Evolutionary conservation across 495 filamentous ascomycete species (phyloP).

Genomic region (Pyrenopolyporus hunteri): DNA sequence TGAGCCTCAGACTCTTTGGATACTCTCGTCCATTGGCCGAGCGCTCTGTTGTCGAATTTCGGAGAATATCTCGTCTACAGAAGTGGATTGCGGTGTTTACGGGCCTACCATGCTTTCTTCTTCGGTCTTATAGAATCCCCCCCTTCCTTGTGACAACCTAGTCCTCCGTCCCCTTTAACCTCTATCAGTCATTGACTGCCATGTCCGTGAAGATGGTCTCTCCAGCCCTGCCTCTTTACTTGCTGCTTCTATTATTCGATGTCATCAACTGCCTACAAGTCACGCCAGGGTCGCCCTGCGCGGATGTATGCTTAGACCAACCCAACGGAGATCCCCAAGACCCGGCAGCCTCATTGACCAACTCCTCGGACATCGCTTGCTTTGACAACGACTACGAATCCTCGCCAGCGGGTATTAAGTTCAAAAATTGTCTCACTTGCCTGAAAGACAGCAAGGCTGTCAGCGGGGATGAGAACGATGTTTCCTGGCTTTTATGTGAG

Average conservation of each 20-base stretch:
- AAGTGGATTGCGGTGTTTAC: neutral
- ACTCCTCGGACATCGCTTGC: constrained; percentile 61
- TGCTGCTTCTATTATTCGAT: constrained; percentile 20
- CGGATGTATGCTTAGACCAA: constrained; percentile 52
- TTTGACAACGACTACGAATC: constrained; percentile 55
- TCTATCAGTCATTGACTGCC: neutral
- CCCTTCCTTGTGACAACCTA: neutral
- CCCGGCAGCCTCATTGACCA: constrained; percentile 27
- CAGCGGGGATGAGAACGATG: constrained; percentile 58
- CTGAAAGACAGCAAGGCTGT: constrained; percentile 60
- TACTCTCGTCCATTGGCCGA: neutral
- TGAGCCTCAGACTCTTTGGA: constrained; percentile 4
- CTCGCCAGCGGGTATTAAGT: constrained; percentile 53
- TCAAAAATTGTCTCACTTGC: constrained; percentile 65
- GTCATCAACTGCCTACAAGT: constrained; percentile 40
- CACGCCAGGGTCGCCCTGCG: constrained; percentile 61
- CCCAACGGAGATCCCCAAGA: constrained; percentile 26
- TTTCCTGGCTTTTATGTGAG: constrained; percentile 63
- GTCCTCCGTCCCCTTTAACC: neutral
- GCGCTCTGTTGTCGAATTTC: neutral
- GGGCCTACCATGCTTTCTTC: constrained; percentile 1
- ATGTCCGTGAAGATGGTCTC: constrained; percentile 1
- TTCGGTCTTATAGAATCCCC: neutral
- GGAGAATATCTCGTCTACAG: neutral
- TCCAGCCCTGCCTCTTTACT: constrained; percentile 1